Evolutionary conservation across 495 filamentous ascomycete genomes (phyloP), one percentile per base, ranked within the genome.

Genomic region (Poronia punctata): DNA sequence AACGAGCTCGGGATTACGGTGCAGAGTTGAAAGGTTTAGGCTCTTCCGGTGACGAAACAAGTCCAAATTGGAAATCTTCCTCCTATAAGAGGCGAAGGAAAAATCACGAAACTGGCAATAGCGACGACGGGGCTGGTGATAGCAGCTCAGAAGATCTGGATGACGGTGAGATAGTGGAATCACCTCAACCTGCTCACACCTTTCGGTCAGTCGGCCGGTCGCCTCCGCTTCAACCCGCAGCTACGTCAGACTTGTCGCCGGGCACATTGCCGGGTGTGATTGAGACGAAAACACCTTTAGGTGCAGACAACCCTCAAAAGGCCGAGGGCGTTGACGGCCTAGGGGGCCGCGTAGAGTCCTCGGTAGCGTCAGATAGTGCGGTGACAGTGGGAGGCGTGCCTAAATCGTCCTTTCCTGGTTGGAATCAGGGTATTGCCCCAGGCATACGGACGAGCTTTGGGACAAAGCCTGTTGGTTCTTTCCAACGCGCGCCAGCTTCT

Each of bases 401-500:
- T 2, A 38, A 41, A 29, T 14, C 26, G 16, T 10, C 38, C 10
- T 20, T 27, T 41, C 28, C 48, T 5, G 57, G 59, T 8, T 66
- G 66, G 62, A 70, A 70, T 33, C 48, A 47, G 1, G 62, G 60
- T n/a, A 41, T 66, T 23, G 59, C 31, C 32, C 26, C 45, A 20
- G 49, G 52, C 7, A 39, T 35, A 7, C 48, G 52, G 32, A 52
- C 49, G 1, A 36, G 48, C 7, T 58, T 53, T 32, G 39, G 33
- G 4, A 49, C 22, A 27, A 45, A 42, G 28, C 47, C 29, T 11
- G 43, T 14, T 29, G 40, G 1, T 19, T 48, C 20, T 50, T 48
- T 28, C 29, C 38, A 24, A n/a, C 26, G 17, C 33, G 22, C 8
- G 11, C 16, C 46, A 21, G n/a, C 38, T 37, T 12, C 30, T 24